Conservation (phyloP, 768 basidiomycete species). For the Brasilioporus rufonigricans region DNA sequence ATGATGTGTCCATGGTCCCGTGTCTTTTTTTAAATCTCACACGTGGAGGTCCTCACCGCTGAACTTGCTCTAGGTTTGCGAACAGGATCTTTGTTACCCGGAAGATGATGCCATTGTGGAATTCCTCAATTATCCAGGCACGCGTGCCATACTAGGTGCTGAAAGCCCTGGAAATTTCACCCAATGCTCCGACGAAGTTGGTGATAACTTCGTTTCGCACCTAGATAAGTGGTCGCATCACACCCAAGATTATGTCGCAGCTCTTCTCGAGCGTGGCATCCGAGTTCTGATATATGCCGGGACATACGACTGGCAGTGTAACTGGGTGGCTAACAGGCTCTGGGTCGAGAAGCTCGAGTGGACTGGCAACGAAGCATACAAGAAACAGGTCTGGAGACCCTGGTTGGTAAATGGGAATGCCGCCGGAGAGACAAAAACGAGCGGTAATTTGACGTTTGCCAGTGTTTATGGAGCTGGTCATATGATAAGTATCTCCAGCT, state of each 20-base stretch:
- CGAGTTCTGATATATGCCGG: constrained; percentile 50
- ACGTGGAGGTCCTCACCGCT: neutral
- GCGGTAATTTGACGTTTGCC: constrained; percentile 59
- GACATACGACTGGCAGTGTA: constrained; percentile 53
- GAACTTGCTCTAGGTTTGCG: constrained; percentile 20
- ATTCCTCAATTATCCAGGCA: constrained; percentile 47
- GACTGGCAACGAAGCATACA: constrained; percentile 53
- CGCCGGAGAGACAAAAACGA: constrained; percentile 56
- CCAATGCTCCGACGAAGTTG: constrained; percentile 53
- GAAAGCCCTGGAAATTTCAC: constrained; percentile 50
- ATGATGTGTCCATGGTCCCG: constrained; percentile 54
- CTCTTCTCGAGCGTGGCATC: constrained; percentile 52
- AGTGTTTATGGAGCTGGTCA: constrained; percentile 72
- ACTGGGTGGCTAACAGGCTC: constrained; percentile 62
- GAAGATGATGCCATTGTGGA: constrained; percentile 39
- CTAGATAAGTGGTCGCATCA: constrained; percentile 60
- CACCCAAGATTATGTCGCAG: constrained; percentile 57
- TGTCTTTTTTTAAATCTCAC: neutral
- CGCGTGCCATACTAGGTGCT: constrained; percentile 47
- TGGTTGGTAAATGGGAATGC: constrained; percentile 55
- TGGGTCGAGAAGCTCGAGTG: constrained; percentile 62
- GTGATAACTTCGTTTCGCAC: constrained; percentile 47
- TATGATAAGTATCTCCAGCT: constrained; percentile 46
- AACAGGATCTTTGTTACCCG: constrained; percentile 36
- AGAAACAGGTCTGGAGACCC: constrained; percentile 39